Evolutionary conservation across 345 rosid genomes (phyloP).

Genomic region (Salix viminalis): DNA sequence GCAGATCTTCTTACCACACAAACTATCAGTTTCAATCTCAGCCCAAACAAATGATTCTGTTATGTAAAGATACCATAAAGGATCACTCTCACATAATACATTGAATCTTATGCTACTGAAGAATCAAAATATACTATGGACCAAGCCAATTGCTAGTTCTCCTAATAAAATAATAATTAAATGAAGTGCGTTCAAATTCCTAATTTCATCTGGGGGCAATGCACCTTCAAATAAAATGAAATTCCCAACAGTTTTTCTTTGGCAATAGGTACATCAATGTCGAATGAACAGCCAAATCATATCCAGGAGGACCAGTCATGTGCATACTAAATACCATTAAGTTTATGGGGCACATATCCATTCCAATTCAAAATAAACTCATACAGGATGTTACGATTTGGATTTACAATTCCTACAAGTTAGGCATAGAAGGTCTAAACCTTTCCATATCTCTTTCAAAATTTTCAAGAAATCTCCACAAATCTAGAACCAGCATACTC

Average conservation of each 20-base stretch:
- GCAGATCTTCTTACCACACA: constrained; percentile 1
- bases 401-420: neutral
- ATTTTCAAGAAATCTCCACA: constrained; percentile 17
- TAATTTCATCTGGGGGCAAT: neutral
- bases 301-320: neutral
- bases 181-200: neutral
- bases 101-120: neutral
- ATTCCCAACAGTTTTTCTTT: neutral
- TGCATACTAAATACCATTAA: neutral
- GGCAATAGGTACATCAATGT: neutral
- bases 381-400: neutral
- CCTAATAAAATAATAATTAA: neutral
- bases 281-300: neutral
- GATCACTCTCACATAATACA: neutral
- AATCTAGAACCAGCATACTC: constrained; percentile 17
- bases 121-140: neutral
- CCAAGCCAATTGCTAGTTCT: neutral
- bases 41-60: neutral
- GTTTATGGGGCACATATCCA: neutral
- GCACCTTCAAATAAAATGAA: neutral
- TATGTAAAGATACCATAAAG: neutral
- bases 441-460: constrained; percentile 12
- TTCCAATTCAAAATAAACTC: constrained; percentile 7
- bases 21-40: neutral
- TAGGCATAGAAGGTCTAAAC: constrained; percentile 6